These are phyloP conservation scores for Tieghemostelium lacteum DNA, from an alignment of 78 protist genomes.

Conservation along the genomic window DNA sequence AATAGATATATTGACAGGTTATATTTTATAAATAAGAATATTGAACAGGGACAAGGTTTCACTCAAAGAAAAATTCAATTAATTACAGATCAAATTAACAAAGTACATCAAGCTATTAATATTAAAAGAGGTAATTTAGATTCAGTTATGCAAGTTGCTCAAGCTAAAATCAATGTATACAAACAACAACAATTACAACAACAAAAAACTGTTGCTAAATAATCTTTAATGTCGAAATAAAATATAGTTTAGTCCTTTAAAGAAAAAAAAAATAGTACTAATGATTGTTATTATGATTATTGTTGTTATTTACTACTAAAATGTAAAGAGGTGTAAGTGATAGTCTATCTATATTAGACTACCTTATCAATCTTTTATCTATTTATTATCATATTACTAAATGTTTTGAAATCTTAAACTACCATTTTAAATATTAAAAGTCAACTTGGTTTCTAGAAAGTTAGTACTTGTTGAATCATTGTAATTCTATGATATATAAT, in stretches of 20 bases:
- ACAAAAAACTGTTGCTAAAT: not conserved
- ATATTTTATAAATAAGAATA: not conserved
- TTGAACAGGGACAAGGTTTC: slow-evolving; percentile 66
- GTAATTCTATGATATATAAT: no score
- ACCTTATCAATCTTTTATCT: no score
- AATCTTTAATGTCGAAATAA: not conserved
- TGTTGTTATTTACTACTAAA: not conserved
- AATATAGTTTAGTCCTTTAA: not conserved
- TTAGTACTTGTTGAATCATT: no score
- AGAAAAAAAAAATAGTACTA: not conserved
- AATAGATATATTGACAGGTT: not conserved
- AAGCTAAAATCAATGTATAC: slow-evolving; percentile 20
- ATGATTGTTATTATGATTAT: not conserved
- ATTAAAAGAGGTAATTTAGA: slow-evolving; percentile 49
- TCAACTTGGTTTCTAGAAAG: no score
- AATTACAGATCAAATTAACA: slow-evolving; percentile 48
- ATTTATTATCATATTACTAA: no score
- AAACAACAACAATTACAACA: slow-evolving; percentile 69
- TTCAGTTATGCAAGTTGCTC: slow-evolving; percentile 70
- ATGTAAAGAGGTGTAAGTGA: no score
- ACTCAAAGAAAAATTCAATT: slow-evolving; percentile 68
- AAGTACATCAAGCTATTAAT: slow-evolving; percentile 67
- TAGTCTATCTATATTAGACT: no score
- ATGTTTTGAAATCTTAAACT: no score
- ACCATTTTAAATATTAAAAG: no score